Conservation (phyloP, 257 asterid genomes). For the Handroanthus guayacan region DNA sequence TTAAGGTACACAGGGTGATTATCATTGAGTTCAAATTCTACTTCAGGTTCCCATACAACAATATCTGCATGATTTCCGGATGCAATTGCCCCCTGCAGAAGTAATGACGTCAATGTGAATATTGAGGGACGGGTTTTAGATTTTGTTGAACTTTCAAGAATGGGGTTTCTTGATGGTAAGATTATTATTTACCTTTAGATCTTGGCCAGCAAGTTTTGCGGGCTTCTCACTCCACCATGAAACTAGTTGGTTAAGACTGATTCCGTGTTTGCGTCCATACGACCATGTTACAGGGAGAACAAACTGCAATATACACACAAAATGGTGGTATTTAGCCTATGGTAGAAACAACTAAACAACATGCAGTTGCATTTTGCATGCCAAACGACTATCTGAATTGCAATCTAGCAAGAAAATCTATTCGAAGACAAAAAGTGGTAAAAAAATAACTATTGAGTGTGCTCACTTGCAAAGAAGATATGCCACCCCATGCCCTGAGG, state of each 20-base stretch:
- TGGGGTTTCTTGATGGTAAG: neutral
- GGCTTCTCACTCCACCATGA: constrained; percentile 99
- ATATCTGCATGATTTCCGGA: constrained; percentile 82
- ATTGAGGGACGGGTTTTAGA: neutral
- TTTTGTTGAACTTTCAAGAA: neutral
- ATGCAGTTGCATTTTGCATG: no score
- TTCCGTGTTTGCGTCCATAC: constrained; percentile 68
- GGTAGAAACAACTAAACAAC: neutral
- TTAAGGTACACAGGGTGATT: constrained; percentile 62
- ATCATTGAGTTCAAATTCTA: constrained; percentile 67
- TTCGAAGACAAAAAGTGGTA: no score
- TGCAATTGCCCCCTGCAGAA: constrained; percentile 71
- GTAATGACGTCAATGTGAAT: neutral
- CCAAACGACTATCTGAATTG: no score
- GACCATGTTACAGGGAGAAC: constrained; percentile 96
- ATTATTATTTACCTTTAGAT: constrained; percentile 57
- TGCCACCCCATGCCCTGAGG: constrained; percentile 98
- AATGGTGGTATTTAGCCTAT: constrained; percentile 4
- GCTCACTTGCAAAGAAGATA: constrained; percentile 88
- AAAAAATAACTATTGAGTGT: neutral
- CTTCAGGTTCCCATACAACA: constrained; percentile 92
- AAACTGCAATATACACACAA: constrained; percentile 59
- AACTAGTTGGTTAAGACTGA: constrained; percentile 71
- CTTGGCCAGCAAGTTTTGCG: constrained; percentile 86
- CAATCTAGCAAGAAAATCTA: no score